These are phyloP conservation scores for Teunomyces stri DNA, from an alignment of 805 yeast genomes.

Conservation along the genomic window DNA sequence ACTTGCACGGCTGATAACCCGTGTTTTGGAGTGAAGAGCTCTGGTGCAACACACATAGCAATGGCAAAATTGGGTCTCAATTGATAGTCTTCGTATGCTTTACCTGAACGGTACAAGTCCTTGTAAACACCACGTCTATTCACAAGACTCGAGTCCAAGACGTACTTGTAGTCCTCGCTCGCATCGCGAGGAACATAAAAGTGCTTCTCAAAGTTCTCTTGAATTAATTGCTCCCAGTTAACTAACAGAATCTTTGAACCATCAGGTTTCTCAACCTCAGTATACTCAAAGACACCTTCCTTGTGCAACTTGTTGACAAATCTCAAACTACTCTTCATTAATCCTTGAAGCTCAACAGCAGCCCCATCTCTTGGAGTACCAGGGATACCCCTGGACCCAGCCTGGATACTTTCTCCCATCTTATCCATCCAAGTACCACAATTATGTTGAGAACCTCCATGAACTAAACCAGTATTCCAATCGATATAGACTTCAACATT, in stretches of 20 bases:
- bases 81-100: slow-evolving; percentile 91
- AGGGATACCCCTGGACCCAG: slow-evolving; percentile 86
- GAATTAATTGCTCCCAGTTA: slow-evolving; percentile 73
- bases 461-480: slow-evolving; percentile 84
- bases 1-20: slow-evolving; percentile 64
- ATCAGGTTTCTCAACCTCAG: slow-evolving; percentile 54
- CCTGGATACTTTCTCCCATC: slow-evolving; percentile 91
- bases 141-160: slow-evolving; percentile 61
- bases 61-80: slow-evolving; percentile 88
- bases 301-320: slow-evolving; percentile 64
- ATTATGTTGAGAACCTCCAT: slow-evolving; percentile 88
- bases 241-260: slow-evolving; percentile 56
- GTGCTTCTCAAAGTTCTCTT: slow-evolving; percentile 71
- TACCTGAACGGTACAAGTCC: slow-evolving; percentile 77
- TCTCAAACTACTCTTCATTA: slow-evolving; percentile 78
- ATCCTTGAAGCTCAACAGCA: slow-evolving; percentile 86
- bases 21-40: slow-evolving; percentile 61
- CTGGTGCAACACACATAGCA: slow-evolving; percentile 95
- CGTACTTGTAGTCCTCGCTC: slow-evolving; percentile 57
- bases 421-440: slow-evolving; percentile 99
- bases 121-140: slow-evolving; percentile 94
- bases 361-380: slow-evolving; percentile 99
- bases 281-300: slow-evolving; percentile 55
- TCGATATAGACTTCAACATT: slow-evolving; percentile 78
- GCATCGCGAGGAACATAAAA: slow-evolving; percentile 73